Evolutionary conservation across 1,139 yeast genomes (phyloP).

Genomic region (Lodderomyces beijingensis): DNA sequence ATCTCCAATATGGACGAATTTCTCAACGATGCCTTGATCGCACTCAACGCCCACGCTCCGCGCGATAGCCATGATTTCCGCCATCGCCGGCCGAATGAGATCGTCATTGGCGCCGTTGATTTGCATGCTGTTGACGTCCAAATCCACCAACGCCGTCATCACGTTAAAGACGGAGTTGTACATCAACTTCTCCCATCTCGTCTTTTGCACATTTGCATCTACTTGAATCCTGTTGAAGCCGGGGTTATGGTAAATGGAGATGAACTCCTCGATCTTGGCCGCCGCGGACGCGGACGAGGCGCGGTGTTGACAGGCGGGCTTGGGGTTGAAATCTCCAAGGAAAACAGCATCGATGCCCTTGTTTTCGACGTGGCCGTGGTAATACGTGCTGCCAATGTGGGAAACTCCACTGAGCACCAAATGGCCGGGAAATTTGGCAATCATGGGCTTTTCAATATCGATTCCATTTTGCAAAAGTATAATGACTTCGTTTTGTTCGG

Average conservation of each 20-base stretch:
- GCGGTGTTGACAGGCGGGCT: constrained; percentile 12
- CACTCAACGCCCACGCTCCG: constrained; percentile 56
- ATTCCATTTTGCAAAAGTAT: constrained; percentile 72
- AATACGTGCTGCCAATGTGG: constrained; percentile 62
- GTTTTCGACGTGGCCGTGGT: constrained; percentile 47
- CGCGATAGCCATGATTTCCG: constrained; percentile 59
- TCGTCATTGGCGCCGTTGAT: constrained; percentile 49
- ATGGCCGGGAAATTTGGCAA: constrained; percentile 53
- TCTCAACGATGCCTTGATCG: constrained; percentile 38
- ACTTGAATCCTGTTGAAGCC: constrained; percentile 35
- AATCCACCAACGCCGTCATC: constrained; percentile 46
- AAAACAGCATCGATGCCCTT: constrained; percentile 50
- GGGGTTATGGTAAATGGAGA: constrained; percentile 44
- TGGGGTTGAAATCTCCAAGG: constrained; percentile 53
- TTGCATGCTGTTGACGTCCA: constrained; percentile 58
- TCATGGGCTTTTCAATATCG: constrained; percentile 63
- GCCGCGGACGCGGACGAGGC: constrained; percentile 18
- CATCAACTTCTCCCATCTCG: constrained; percentile 70
- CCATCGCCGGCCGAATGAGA: constrained; percentile 59
- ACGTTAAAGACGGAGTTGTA: constrained; percentile 70
- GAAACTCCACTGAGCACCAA: constrained; percentile 65
- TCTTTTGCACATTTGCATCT: constrained; percentile 47
- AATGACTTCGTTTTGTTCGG: constrained; percentile 43
- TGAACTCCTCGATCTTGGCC: constrained; percentile 36
- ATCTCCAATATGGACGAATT: constrained; percentile 55